Evolutionary conservation across 2,329 filamentous ascomycete genomes (phyloP), one percentile per base, ranked within the genome.

Genomic region (Cladobotryum mycophilum): DNA sequence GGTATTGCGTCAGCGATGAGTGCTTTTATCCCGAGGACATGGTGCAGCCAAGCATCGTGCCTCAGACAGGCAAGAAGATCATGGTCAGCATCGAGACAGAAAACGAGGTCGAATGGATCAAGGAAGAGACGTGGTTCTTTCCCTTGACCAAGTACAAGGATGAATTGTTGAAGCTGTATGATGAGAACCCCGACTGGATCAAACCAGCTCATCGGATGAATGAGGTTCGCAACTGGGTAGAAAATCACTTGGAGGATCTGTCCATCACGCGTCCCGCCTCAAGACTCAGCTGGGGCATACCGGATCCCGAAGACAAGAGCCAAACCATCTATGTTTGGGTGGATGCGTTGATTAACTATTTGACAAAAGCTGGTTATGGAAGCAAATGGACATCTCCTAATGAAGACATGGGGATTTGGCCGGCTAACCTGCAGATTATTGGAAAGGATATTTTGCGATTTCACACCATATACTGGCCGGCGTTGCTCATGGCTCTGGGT

Each of bases 261-360:
- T 96, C 90, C 3, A 81, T 96, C 46, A 97, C 92, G 2, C 79
- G 95, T 25, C 93, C 93, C 0, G 74, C 79, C 3, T 81, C 85
- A 49, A 80, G 93, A 44, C 70, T 97, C 38, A 79, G 74, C 20
- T 99, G 93, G 93, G 93, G 93, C 3, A 87, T 99, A 51, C 83
- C 78, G 6, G 93, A 96, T 22, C 93, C 93, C 0, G 85, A 84
- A 48, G 93, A 99, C 61, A 73, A 80, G 0, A 81, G 75, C 15
- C 93, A 97, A 68, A 97, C 91, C 3, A 92, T 99, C 52, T 99
- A 99, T 63, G 95, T 99, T 33, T 99, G 93, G 93, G 79, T 99
- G 0, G 95, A 99, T 69, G 93, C 93, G 1, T 79, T 99, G 30
- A 79, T 97, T 61, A 99, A 96, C 68, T 99, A 99, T 66, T 71